Evolutionary conservation across 2,329 filamentous ascomycete genomes (phyloP), one percentile per base, ranked within the genome.

Genomic region (Waltergamsia citrina): DNA sequence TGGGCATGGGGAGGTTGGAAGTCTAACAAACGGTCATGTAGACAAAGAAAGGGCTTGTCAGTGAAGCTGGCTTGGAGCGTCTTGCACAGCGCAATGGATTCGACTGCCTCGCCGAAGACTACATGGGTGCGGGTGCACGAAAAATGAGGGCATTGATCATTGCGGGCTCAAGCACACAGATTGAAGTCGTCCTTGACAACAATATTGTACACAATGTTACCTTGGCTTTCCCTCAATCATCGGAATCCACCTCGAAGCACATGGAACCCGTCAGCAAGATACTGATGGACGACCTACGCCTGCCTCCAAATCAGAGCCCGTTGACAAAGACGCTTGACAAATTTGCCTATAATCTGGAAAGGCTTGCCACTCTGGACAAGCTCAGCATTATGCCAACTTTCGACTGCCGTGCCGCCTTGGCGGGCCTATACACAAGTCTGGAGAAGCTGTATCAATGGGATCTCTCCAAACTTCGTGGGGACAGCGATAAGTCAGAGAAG

Each of bases 321-420:
- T 62, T 86, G 39, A 84, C 81, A 29, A 81, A 85, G 48, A 77
- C 68, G 7, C 62, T 92, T 19, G 78, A 82, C 39, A 63, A 64
- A 10, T 92, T 92, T 48, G 74, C 81, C 1, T 63, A 64, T 21
- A 88, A 88, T 49, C 63, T 93, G 23, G 76, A 83, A 46, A 70
- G 73, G 23, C 60, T 92, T 22, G 77, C 82, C 4, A 67, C 58
- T 5, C 57, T 87, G 36, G 85, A 92, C 51, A 79, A 76, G 44
- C 66, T 90, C 34, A 86, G 83, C 53, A 68, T 75, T 16, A 63
- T 71, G 20, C 77, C 76, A 5, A 28, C 32, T 2, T 65, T 90
- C 7, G 85, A 85, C 45, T 84, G 84, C 52, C 82, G 85, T 50
- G 81, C 86, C 50, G 85, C 85, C 1, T 65, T 90, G 29, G 76